Conservation (phyloP, 1,284 basidiomycete genomes). For the Irpex sp. region DNA sequence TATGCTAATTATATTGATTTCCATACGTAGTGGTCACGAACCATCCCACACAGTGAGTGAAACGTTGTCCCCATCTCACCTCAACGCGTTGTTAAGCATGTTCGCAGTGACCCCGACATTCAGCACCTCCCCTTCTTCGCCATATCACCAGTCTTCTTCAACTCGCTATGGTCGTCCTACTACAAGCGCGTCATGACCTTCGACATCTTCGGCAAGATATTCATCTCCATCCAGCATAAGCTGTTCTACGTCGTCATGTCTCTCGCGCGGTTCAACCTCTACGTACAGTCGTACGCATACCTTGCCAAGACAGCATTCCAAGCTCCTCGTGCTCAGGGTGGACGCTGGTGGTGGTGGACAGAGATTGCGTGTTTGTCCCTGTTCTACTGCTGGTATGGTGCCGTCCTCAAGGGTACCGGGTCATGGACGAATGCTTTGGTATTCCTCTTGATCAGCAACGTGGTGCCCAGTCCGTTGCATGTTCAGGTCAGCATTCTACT, state of each 20-base stretch:
- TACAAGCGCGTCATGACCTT: constrained; percentile 88
- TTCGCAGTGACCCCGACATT: constrained; percentile 88
- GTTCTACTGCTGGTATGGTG: constrained; percentile 82
- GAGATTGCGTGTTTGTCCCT: constrained; percentile 67
- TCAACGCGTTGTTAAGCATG: constrained; percentile 1
- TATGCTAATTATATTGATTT: constrained; percentile 6
- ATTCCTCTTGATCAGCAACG: constrained; percentile 79
- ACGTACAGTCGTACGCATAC: constrained; percentile 82
- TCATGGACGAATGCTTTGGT: constrained; percentile 60
- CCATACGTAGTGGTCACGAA: constrained; percentile 81
- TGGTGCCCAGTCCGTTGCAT: constrained; percentile 81
- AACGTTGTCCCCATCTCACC: background rate
- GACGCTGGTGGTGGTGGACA: constrained; percentile 68
- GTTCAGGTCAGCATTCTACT: constrained; percentile 56
- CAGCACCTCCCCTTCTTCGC: constrained; percentile 97
- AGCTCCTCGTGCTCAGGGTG: constrained; percentile 54
- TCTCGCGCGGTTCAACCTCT: constrained; percentile 95
- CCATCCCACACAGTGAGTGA: constrained; percentile 87
- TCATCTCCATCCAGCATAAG: constrained; percentile 84
- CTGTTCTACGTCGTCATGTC: constrained; percentile 92
- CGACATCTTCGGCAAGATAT: constrained; percentile 64
- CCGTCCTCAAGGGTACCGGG: constrained; percentile 64
- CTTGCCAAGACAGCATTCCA: constrained; percentile 65
- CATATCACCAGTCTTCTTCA: constrained; percentile 85
- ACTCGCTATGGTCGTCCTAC: constrained; percentile 89